These are phyloP conservation scores for Priceomyces fermenticarens DNA, from an alignment of 805 yeast genomes.

Conservation along the genomic window DNA sequence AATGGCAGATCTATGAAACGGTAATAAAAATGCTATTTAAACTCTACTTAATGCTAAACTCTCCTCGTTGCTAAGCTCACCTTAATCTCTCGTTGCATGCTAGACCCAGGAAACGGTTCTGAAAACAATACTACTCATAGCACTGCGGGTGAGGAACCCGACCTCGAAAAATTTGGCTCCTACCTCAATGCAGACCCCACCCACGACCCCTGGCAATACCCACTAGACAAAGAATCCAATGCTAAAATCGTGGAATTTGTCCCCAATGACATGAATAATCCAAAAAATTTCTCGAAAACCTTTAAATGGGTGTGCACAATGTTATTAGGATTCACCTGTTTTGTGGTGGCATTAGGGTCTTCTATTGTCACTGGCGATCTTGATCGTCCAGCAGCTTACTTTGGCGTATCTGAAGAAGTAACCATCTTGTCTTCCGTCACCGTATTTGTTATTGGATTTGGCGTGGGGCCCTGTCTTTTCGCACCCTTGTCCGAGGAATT, in stretches of 20 bases:
- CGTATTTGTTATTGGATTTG: slow-evolving; percentile 60
- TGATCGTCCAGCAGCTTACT: slow-evolving; percentile 47
- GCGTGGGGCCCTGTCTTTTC: slow-evolving; percentile 61
- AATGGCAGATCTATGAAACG: too few relatives aligned
- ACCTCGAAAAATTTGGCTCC: too few relatives aligned
- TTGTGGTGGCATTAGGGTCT: slow-evolving; percentile 58
- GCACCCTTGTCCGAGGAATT: slow-evolving; percentile 65
- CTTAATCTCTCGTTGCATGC: too few relatives aligned
- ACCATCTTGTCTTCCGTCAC: slow-evolving; percentile 55
- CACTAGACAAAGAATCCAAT: slow-evolving; percentile 52
- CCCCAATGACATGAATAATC: slow-evolving; percentile 47
- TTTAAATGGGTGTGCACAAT: slow-evolving; percentile 51
- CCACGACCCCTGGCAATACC: slow-evolving; percentile 59
- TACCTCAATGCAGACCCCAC: too few relatives aligned
- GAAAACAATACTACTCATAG: too few relatives aligned
- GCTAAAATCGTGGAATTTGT: slow-evolving; percentile 56
- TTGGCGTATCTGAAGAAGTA: slow-evolving; percentile 55
- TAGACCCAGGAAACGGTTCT: too few relatives aligned
- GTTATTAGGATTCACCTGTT: slow-evolving; percentile 50
- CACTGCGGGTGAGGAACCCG: too few relatives aligned
- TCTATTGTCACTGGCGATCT: slow-evolving; percentile 66
- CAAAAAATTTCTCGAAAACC: slow-evolving; percentile 42
- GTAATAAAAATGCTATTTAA: too few relatives aligned
- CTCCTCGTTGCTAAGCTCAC: too few relatives aligned
- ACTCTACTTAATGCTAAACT: too few relatives aligned